Evolutionary conservation across 768 basidiomycete species (phyloP).

Genomic region (Mycena pura): DNA sequence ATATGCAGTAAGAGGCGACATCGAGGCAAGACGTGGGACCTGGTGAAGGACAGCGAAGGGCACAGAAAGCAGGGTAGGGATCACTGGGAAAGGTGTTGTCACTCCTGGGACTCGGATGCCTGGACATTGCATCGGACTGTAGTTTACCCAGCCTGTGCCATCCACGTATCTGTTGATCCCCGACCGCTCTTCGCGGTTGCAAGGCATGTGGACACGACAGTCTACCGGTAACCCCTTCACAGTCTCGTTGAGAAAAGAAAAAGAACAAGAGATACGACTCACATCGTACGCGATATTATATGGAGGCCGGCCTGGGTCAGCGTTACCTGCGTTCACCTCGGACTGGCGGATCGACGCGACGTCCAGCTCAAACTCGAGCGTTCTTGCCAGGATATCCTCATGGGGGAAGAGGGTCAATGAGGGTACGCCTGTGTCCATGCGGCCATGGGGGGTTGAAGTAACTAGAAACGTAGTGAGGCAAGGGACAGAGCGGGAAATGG

Average conservation of each 20-base stretch:
- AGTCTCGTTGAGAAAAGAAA: background rate
- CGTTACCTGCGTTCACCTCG: background rate
- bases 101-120: background rate
- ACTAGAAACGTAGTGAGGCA: background rate
- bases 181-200: background rate
- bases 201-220: background rate
- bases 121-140: background rate
- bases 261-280: background rate
- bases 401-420: conserved; percentile 21
- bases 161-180: background rate
- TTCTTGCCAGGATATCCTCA: conserved; percentile 22
- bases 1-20: background rate
- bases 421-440: background rate
- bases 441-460: background rate
- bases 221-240: background rate
- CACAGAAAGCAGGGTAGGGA: background rate
- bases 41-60: background rate
- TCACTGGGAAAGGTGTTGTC: background rate
- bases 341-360: background rate
- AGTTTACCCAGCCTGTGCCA: background rate
- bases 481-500: background rate
- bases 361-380: conserved; percentile 25
- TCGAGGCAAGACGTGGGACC: background rate
- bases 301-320: background rate
- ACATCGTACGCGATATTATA: background rate